phyloP scores from a whole-genome alignment of 1,284 basidiomycete species.

The Fomitopsis pinicola region DNA sequence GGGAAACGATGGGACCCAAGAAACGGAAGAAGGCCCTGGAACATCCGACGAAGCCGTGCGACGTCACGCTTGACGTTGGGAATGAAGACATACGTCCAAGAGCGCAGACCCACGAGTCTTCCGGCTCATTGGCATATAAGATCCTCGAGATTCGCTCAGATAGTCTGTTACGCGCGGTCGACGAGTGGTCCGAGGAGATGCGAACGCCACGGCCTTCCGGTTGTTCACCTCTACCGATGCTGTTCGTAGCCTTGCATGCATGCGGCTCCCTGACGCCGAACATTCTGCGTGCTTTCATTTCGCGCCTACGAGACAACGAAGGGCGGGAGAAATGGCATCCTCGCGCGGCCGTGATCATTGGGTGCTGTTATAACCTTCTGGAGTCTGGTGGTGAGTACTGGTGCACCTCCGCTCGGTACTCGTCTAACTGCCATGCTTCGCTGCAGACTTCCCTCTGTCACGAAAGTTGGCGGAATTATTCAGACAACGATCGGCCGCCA shows the following conservation, averaged over 20 bases:
- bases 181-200: conserved; percentile 33
- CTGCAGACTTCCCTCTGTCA: conserved; percentile 39
- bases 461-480: conserved; percentile 1
- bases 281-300: conserved; percentile 36
- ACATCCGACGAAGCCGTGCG: neutral
- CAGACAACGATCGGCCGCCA: conserved; percentile 2
- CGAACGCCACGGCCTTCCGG: neutral
- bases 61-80: neutral
- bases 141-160: conserved; percentile 46
- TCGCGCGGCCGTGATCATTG: conserved; percentile 39
- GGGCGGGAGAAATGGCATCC: conserved; percentile 29
- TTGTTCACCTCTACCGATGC: conserved; percentile 36
- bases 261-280: conserved; percentile 46
- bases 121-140: conserved; percentile 42
- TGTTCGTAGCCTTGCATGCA: conserved; percentile 63
- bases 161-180: conserved; percentile 34
- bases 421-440: neutral
- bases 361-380: conserved; percentile 52
- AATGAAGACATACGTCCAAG: neutral
- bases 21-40: neutral
- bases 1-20: conserved; percentile 14
- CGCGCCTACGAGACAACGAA: conserved; percentile 7
- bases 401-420: neutral
- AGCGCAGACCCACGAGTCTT: neutral
- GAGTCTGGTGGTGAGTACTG: conserved; percentile 34